phyloP scores from a whole-genome alignment of 192 early-diverging fungal species.

The Entomortierella lignicola region DNA sequence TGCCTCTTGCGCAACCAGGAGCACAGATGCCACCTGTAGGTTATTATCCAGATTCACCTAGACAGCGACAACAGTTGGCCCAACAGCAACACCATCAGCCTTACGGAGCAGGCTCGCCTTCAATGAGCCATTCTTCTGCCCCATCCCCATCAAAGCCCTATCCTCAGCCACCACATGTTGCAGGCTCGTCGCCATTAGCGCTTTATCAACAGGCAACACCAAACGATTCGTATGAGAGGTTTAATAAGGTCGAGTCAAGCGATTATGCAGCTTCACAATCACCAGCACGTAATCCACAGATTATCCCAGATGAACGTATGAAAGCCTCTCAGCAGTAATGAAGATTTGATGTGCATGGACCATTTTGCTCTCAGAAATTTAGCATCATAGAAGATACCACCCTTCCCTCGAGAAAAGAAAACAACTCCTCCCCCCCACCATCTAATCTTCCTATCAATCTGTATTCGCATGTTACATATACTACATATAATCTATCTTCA shows the following conservation, averaged over 20 bases:
- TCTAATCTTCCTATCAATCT: too few relatives aligned
- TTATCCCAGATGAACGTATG: constrained; percentile 9
- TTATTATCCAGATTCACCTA: constrained; percentile 19
- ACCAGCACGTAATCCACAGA: constrained; percentile 27
- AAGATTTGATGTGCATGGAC: too few relatives aligned
- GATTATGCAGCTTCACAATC: constrained; percentile 14
- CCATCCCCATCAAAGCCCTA: constrained; percentile 5
- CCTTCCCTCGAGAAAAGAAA: too few relatives aligned
- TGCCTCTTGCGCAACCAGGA: not conserved
- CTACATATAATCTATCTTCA: too few relatives aligned
- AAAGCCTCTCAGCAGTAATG: too few relatives aligned
- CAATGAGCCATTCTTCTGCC: constrained; percentile 24
- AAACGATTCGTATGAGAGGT: constrained; percentile 4
- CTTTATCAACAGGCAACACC: not conserved
- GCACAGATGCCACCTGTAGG: constrained; percentile 6
- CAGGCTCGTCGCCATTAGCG: not conserved
- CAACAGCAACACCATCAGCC: constrained; percentile 9
- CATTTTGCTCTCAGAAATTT: too few relatives aligned
- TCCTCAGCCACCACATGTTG: constrained; percentile 13
- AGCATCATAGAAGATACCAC: too few relatives aligned
- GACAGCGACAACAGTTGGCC: constrained; percentile 8
- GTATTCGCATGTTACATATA: too few relatives aligned
- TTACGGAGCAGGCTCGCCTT: constrained; percentile 29
- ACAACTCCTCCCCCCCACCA: too few relatives aligned
- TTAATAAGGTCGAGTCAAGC: constrained; percentile 3